Evolutionary conservation across 2,329 filamentous ascomycete species (phyloP).

Genomic region (Aureobasidium sp.): DNA sequence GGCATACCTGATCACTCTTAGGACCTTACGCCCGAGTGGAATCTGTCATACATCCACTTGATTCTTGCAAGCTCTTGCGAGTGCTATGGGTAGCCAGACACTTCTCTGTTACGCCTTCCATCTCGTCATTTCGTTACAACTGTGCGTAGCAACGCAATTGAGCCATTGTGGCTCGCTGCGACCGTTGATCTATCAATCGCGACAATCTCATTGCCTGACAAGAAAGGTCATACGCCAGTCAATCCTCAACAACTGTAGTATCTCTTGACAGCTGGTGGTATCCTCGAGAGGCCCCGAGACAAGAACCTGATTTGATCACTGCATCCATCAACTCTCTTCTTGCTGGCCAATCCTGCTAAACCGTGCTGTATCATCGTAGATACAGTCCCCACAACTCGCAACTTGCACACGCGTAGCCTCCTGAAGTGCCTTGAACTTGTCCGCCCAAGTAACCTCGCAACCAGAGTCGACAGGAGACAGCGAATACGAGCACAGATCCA

Average conservation of each 20-base stretch:
- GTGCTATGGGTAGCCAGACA: not conserved
- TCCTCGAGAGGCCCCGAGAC: no score
- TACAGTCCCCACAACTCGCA: not conserved
- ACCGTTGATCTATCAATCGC: not conserved
- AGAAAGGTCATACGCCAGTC: not conserved
- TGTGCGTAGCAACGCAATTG: not conserved
- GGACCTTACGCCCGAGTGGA: not conserved
- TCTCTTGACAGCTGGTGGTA: not conserved
- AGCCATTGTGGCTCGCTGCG: not conserved
- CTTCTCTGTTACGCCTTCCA: not conserved
- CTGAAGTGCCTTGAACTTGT: not conserved
- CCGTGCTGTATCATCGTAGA: constrained; percentile 1
- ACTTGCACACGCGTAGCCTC: constrained; percentile 3
- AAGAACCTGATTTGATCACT: not conserved
- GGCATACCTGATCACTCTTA: not conserved
- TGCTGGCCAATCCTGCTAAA: not conserved
- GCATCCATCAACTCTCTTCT: not conserved
- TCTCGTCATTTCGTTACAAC: not conserved
- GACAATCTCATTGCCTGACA: not conserved
- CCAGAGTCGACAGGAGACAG: not conserved
- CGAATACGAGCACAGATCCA: not conserved
- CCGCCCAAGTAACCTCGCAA: not conserved
- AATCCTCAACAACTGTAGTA: not conserved
- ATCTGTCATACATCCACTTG: not conserved
- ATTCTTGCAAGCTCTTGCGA: not conserved